Conservation (phyloP, 495 filamentous ascomycete genomes). For the Pseudoneurospora amorphoporcata region DNA sequence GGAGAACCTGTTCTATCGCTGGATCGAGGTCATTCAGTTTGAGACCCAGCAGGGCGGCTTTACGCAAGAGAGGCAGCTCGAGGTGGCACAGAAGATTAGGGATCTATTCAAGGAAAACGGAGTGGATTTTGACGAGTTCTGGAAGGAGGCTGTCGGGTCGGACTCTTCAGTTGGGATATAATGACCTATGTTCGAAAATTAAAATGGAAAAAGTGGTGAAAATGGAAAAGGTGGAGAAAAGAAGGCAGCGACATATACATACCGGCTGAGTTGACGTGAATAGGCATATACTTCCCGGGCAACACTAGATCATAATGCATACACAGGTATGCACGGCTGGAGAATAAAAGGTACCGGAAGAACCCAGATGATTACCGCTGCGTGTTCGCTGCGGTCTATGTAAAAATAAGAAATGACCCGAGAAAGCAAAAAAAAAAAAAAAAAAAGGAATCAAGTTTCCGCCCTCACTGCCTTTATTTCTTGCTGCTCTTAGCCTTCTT, state of each 20-base stretch:
- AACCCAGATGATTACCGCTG: not conserved
- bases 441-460: not conserved
- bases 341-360: not conserved
- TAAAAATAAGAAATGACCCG: slow-evolving; percentile 3
- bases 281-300: not conserved
- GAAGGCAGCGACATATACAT: not conserved
- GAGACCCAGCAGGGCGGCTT: slow-evolving; percentile 69
- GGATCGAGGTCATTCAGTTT: slow-evolving; percentile 77
- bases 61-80: slow-evolving; percentile 53
- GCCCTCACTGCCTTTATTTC: slow-evolving; percentile 13
- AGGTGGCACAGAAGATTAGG: slow-evolving; percentile 51
- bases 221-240: too few relatives aligned
- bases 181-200: not conserved
- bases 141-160: slow-evolving; percentile 59
- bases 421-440: not conserved
- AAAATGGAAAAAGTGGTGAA: not conserved
- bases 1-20: slow-evolving; percentile 73
- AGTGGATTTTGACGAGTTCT: slow-evolving; percentile 69
- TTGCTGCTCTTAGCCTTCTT: slow-evolving; percentile 24
- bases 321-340: not conserved
- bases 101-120: slow-evolving; percentile 58
- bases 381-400: not conserved
- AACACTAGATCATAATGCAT: slow-evolving; percentile 5
- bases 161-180: slow-evolving; percentile 28
- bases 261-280: not conserved